These are phyloP conservation scores for Juncus inflexus DNA, from an alignment of 176 grass and related monocot genomes.

Conservation along the genomic window DNA sequence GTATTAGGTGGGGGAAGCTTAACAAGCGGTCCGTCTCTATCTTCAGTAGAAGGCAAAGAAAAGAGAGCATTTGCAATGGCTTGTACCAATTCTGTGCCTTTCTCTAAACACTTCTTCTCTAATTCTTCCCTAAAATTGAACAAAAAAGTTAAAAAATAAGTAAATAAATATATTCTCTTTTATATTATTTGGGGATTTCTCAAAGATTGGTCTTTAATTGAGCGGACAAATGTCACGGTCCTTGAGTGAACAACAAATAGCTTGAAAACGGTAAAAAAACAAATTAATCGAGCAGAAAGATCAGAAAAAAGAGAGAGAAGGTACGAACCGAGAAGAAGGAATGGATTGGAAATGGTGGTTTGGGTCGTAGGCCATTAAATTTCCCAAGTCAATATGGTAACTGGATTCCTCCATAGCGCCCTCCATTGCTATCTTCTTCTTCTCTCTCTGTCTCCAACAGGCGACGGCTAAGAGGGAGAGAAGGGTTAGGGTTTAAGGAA, in stretches of 20 bases:
- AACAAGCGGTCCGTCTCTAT: conserved; percentile 67
- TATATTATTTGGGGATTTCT: too few relatives aligned
- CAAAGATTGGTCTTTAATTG: too few relatives aligned
- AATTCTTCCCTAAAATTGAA: conserved; percentile 51
- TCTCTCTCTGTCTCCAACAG: neutral
- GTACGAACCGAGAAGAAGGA: conserved; percentile 33
- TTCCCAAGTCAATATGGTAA: conserved; percentile 69
- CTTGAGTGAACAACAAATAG: neutral
- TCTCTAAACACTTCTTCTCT: conserved; percentile 52
- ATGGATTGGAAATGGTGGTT: conserved; percentile 45
- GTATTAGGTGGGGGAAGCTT: conserved; percentile 42
- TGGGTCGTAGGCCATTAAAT: conserved; percentile 66
- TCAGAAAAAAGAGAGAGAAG: neutral
- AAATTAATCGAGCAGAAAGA: neutral
- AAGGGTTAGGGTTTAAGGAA: conserved; percentile 21
- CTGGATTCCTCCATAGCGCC: conserved; percentile 5
- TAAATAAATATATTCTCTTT: too few relatives aligned
- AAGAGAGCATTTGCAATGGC: conserved; percentile 68
- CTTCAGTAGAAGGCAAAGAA: conserved; percentile 49
- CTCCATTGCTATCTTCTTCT: neutral
- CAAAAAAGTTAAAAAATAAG: too few relatives aligned
- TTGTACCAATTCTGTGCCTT: conserved; percentile 70
- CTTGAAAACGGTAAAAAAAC: neutral
- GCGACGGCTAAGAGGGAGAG: neutral
- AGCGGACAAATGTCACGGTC: neutral